phyloP scores from a whole-genome alignment of 257 asterid genomes.

The Fraxinus anomala region DNA sequence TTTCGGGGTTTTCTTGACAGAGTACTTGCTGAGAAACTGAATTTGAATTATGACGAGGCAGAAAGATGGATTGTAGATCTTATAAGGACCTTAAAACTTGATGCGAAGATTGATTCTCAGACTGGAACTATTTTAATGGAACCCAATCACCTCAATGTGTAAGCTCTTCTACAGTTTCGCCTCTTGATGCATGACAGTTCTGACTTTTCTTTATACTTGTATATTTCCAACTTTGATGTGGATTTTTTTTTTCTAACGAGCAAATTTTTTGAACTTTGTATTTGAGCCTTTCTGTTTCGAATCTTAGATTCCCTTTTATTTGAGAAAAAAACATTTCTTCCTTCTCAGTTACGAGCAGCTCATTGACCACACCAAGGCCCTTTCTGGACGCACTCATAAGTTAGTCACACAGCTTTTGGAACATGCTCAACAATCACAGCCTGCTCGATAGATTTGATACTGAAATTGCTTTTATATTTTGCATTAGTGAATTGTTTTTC shows the following conservation, averaged over 20 bases:
- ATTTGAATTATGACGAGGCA: slow-evolving; percentile 84
- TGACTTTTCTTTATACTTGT: neutral
- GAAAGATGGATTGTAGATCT: slow-evolving; percentile 96
- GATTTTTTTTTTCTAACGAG: no score
- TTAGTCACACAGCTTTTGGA: slow-evolving; percentile 78
- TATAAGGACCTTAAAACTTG: slow-evolving; percentile 91
- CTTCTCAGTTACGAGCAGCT: slow-evolving; percentile 85
- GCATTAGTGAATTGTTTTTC: slow-evolving; percentile 26
- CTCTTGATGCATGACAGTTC: neutral
- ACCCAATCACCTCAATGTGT: slow-evolving; percentile 82
- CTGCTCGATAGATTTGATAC: slow-evolving; percentile 50
- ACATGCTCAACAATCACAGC: slow-evolving; percentile 73
- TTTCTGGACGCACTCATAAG: slow-evolving; percentile 83
- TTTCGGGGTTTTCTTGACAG: slow-evolving; percentile 41
- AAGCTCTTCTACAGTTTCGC: slow-evolving; percentile 37
- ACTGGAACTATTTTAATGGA: slow-evolving; percentile 84
- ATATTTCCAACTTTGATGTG: neutral
- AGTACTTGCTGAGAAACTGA: slow-evolving; percentile 92
- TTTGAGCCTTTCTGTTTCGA: neutral
- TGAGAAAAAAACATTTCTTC: slow-evolving; percentile 1
- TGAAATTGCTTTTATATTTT: slow-evolving; percentile 14
- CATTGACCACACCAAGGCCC: slow-evolving; percentile 88
- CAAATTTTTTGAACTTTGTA: neutral
- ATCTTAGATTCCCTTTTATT: neutral
- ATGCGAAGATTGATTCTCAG: slow-evolving; percentile 78